Base-by-base conservation (phyloP, 2,329 filamentous ascomycete species). In the Furcasterigmium sp. region DNA sequence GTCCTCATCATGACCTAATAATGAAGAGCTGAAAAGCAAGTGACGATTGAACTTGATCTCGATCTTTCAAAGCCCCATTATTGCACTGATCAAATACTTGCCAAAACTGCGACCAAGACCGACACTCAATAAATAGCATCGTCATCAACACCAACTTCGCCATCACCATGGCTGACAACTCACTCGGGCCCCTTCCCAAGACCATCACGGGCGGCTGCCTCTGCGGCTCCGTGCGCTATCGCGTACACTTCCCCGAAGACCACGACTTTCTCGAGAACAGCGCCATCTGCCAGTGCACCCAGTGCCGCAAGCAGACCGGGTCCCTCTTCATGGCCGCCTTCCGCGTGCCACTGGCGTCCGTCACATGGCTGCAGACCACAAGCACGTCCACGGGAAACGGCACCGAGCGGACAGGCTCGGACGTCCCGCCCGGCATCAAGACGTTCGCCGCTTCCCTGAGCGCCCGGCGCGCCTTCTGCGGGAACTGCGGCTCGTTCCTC, bases 231-330 rank as follows among this genome's bases (percentile, higher is more conserved):
- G 58, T 79, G 34, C 66, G 72, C 40, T 78, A 78, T 54, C 62
- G 58, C 18, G 58, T 75, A 34, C 61, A 63, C 21, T 75, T 78
- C 44, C 65, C 72, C 0, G 42, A 55, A 1, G 56, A 63, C 41
- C 69, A 74, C 45, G 63, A 75, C 47, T 76, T 74, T 47, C 47
- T 55, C 46, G 54, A 29, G 20, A 47, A 73, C 70, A 62, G 63
- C 46, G 55, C 58, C 37, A 74, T 69, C 7, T 80, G 75, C 54
- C 73, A 78, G 51, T 79, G 75, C 60, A 72, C 69, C 7, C 74
- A 77, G 54, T 78, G 74, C 57, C 73, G 75, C 53, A 72, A 72
- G 44, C 65, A 70, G 46, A 70, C 70, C 8, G 74, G 73, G 41
- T 55, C 66, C 4, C 63, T 78, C 42, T 57, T 75, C 51, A 62